Evolutionary conservation across 352 stramenopile species (phyloP), one percentile per base, ranked within the genome.

Genomic region (Pythium sp.): DNA sequence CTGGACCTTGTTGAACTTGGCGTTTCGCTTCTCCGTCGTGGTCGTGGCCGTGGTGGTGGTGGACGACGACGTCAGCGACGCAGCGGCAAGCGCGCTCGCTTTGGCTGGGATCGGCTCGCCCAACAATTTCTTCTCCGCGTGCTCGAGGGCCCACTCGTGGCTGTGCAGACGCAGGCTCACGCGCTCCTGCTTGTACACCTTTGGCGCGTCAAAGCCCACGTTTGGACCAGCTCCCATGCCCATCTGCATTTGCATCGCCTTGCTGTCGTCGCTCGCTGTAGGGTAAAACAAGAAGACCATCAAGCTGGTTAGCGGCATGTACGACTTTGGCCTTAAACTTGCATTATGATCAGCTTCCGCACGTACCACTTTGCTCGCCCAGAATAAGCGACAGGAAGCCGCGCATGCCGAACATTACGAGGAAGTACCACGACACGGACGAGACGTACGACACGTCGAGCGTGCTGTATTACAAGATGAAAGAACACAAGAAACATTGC

Each of bases 361-460:
- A 3, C 76, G 51, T 80, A 92, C 88, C 85, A 54, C 75, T 88
- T 70, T 97, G 79, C 61, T 98, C 95, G 54, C 97, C 97, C 60
- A 99, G 91, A 62, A 98, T 96, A 47, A 99, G 86, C 72, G 87
- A 92, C 62, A 99, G 96, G 70, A 99, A 98, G 49, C 92, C 95
- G 68, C 96, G 92, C 69, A 99, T 92, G 71, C 97, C 98, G 74
- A 99, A 99, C 91, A 99, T 99, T 58, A 99, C 95, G 68, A 99
- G 87, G 81, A 99, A 99, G 78, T 99, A 99, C 97, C 97, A 99
- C 68, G 90, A 98, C 22, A 99, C 87, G 60, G 88, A 98, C 30
- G 87, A 98, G 28, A 99, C 98, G 78, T 99, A 99, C 64, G 90
- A 98, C 57, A 98, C 97, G 71, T 99, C 97, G 34, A 99, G 84